Conservation (phyloP, 805 yeast species). For the Ogataea thermomethanolica region DNA sequence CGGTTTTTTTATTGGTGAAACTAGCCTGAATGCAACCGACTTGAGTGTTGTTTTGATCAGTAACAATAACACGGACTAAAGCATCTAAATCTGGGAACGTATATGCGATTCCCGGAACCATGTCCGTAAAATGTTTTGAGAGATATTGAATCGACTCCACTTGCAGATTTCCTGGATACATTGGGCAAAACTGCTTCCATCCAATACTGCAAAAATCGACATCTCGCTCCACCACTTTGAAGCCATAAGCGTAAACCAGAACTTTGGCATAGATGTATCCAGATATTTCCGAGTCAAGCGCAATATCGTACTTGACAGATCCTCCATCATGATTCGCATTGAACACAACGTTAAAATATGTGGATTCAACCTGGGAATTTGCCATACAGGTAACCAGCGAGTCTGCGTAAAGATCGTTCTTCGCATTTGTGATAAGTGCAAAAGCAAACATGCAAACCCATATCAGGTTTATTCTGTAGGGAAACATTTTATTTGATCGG, state of each 20-base stretch:
- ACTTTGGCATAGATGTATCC: slow-evolving; percentile 67
- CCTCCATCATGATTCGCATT: slow-evolving; percentile 67
- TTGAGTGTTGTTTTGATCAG: slow-evolving; percentile 34
- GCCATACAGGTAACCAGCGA: slow-evolving; percentile 88
- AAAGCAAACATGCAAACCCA: slow-evolving; percentile 1
- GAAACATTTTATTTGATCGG: no score
- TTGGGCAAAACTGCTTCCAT: slow-evolving; percentile 89
- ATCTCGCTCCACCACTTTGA: slow-evolving; percentile 53
- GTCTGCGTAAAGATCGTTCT: slow-evolving; percentile 51
- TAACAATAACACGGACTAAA: slow-evolving; percentile 53
- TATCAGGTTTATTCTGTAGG: not conserved
- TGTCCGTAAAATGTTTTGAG: slow-evolving; percentile 42
- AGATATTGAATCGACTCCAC: slow-evolving; percentile 68
- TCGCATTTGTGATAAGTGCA: not conserved
- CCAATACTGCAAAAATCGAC: slow-evolving; percentile 63
- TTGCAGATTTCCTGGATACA: slow-evolving; percentile 77
- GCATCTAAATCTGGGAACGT: slow-evolving; percentile 87
- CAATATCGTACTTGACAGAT: slow-evolving; percentile 64
- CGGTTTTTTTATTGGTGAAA: slow-evolving; percentile 75
- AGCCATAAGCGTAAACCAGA: slow-evolving; percentile 83
- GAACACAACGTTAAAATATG: slow-evolving; percentile 69
- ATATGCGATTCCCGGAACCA: slow-evolving; percentile 82
- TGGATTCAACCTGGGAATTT: slow-evolving; percentile 66
- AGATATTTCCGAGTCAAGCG: slow-evolving; percentile 63
- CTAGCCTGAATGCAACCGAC: slow-evolving; percentile 75